Percentiles rank a stretch among this genome's conserved stretches.
phyloP scores from a whole-genome alignment of 805 yeast species.

The Ogataea pini region DNA sequence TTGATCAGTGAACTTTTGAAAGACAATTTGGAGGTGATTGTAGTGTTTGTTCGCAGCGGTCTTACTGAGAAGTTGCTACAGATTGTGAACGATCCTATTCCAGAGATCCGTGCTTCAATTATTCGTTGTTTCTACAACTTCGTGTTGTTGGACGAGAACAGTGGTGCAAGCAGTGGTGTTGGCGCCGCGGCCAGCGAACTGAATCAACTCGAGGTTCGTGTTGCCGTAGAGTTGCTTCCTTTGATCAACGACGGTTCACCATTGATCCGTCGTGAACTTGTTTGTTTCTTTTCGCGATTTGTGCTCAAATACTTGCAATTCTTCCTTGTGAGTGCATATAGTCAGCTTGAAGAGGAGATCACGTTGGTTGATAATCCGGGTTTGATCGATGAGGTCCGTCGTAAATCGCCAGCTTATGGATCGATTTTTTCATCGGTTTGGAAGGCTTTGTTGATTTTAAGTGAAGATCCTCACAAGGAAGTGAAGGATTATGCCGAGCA shows the following conservation, averaged over 20 bases:
- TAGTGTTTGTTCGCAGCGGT: constrained; percentile 66
- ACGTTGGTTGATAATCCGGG: constrained; percentile 63
- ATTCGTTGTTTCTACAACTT: constrained; percentile 72
- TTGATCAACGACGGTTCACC: constrained; percentile 87
- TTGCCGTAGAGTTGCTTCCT: constrained; percentile 67
- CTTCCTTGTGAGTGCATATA: constrained; percentile 83
- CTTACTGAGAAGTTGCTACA: constrained; percentile 55
- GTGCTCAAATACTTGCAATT: constrained; percentile 68
- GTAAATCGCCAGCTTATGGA: constrained; percentile 80
- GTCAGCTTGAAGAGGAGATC: constrained; percentile 79
- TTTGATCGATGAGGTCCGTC: constrained; percentile 60
- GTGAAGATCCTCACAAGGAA: constrained; percentile 88
- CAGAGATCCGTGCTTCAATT: constrained; percentile 90
- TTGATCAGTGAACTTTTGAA: constrained; percentile 76
- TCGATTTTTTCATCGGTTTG: constrained; percentile 83
- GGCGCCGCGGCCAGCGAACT: constrained; percentile 39
- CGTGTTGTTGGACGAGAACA: constrained; percentile 44
- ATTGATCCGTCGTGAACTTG: constrained; percentile 81
- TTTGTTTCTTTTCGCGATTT: constrained; percentile 73
- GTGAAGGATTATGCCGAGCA: constrained; percentile 71
- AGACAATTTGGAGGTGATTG: constrained; percentile 71
- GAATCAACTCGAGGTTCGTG: constrained; percentile 65
- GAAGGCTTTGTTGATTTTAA: constrained; percentile 76
- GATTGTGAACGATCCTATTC: constrained; percentile 82
- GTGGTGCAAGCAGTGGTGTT: constrained; percentile 13